Evolutionary conservation across 306 rosid genomes (phyloP).

Genomic region (Sechiopsis laciniata): DNA sequence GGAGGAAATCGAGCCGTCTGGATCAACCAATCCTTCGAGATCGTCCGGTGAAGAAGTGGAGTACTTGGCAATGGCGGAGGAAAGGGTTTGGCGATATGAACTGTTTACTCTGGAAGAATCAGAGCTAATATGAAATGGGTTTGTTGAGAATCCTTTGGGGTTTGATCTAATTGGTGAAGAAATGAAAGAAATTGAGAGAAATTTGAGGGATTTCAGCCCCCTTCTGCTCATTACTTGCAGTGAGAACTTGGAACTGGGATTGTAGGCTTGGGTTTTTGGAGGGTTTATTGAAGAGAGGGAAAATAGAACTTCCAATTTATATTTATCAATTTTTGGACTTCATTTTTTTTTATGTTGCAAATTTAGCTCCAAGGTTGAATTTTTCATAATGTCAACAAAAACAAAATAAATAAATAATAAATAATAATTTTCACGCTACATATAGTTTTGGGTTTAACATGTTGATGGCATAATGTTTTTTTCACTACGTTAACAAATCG

Average conservation of each 20-base stretch:
- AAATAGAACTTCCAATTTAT: background rate
- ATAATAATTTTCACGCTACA: too few relatives aligned
- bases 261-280: constrained; percentile 12
- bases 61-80: constrained; percentile 21
- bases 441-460: too few relatives aligned
- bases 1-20: constrained; percentile 26
- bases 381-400: too few relatives aligned
- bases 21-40: constrained; percentile 48
- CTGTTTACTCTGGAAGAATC: constrained; percentile 7
- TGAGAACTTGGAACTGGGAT: background rate
- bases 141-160: background rate
- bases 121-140: background rate
- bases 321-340: background rate
- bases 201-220: constrained; percentile 34
- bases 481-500: too few relatives aligned
- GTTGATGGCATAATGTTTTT: too few relatives aligned
- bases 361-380: too few relatives aligned
- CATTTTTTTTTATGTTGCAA: too few relatives aligned
- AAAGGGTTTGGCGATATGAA: constrained; percentile 10
- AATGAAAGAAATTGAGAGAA: constrained; percentile 28
- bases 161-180: constrained; percentile 16
- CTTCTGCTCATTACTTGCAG: constrained; percentile 38
- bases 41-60: constrained; percentile 31
- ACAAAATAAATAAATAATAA: too few relatives aligned
- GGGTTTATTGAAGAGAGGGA: constrained; percentile 14